Percentiles rank a stretch among this genome's conserved stretches.
These are phyloP conservation scores for Meyerozyma sp. DNA, from an alignment of 1,139 yeast genomes.

Conservation along the genomic window DNA sequence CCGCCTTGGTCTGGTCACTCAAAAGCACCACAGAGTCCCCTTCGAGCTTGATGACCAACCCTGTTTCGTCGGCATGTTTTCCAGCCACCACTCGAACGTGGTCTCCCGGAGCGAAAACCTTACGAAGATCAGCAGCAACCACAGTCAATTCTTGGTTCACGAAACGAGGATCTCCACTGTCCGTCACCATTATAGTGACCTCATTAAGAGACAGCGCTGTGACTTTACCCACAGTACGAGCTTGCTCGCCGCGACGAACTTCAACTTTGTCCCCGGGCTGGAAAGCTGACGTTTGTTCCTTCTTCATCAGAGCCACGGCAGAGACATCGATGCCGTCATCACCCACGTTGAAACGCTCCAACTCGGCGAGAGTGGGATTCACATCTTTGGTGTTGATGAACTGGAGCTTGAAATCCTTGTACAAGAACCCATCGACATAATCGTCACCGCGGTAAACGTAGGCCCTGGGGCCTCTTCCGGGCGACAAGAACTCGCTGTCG, in stretches of 20 bases:
- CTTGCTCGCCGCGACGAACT: conserved; percentile 87
- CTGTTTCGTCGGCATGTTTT: conserved; percentile 88
- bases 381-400: conserved; percentile 79
- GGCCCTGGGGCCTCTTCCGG: conserved; percentile 70
- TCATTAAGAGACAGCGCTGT: conserved; percentile 59
- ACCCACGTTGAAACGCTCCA: conserved; percentile 75
- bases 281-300: conserved; percentile 48
- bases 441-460: conserved; percentile 83
- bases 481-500: conserved; percentile 55
- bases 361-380: conserved; percentile 82
- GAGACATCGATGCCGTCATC: conserved; percentile 79
- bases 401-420: conserved; percentile 80
- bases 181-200: conserved; percentile 53
- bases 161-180: conserved; percentile 46
- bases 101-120: conserved; percentile 86
- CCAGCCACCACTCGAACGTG: conserved; percentile 93
- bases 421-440: conserved; percentile 81
- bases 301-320: conserved; percentile 73
- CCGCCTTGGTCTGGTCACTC: conserved; percentile 83
- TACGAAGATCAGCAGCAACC: conserved; percentile 77
- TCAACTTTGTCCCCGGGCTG: conserved; percentile 95
- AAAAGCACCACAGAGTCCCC: conserved; percentile 86
- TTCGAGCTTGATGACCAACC: conserved; percentile 78
- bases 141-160: conserved; percentile 53
- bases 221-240: conserved; percentile 81